phyloP scores from a whole-genome alignment of 2,329 filamentous ascomycete genomes.

The Ilyonectria destructans region DNA sequence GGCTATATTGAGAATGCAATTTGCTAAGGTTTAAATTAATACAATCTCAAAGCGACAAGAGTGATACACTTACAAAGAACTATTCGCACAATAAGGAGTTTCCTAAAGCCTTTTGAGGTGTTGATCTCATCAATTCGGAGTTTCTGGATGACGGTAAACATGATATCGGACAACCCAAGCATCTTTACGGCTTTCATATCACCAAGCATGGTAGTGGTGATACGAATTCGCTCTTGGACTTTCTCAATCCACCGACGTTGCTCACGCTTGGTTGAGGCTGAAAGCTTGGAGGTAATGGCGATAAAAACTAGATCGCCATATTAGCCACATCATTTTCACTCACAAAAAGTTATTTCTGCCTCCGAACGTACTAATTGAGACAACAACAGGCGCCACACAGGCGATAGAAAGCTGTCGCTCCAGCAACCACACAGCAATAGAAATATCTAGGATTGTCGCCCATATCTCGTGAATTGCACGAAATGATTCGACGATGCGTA shows the following conservation, averaged over 20 bases:
- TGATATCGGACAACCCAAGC: slow-evolving; percentile 52
- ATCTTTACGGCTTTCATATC: slow-evolving; percentile 65
- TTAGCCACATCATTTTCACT: neutral
- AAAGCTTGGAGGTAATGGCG: slow-evolving; percentile 37
- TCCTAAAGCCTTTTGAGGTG: slow-evolving; percentile 49
- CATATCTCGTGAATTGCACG: slow-evolving; percentile 49
- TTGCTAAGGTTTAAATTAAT: slow-evolving; percentile 27
- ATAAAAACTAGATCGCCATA: slow-evolving; percentile 40
- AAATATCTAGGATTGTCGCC: slow-evolving; percentile 49
- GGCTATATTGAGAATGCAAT: slow-evolving; percentile 39
- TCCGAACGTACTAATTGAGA: slow-evolving; percentile 36
- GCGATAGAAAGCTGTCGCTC: slow-evolving; percentile 49
- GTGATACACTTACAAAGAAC: slow-evolving; percentile 39
- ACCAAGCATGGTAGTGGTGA: slow-evolving; percentile 59
- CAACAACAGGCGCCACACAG: slow-evolving; percentile 46
- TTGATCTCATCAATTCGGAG: slow-evolving; percentile 51
- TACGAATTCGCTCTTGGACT: slow-evolving; percentile 60
- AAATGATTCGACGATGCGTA: slow-evolving; percentile 48
- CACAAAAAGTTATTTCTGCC: neutral
- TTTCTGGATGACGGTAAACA: slow-evolving; percentile 47
- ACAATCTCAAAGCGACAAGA: slow-evolving; percentile 5
- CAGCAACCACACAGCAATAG: slow-evolving; percentile 51
- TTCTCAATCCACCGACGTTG: slow-evolving; percentile 60
- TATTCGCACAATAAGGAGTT: slow-evolving; percentile 39
- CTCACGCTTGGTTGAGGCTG: slow-evolving; percentile 34